Conservation (phyloP, 352 stramenopile species). For the Elongisporangium prolatum region DNA sequence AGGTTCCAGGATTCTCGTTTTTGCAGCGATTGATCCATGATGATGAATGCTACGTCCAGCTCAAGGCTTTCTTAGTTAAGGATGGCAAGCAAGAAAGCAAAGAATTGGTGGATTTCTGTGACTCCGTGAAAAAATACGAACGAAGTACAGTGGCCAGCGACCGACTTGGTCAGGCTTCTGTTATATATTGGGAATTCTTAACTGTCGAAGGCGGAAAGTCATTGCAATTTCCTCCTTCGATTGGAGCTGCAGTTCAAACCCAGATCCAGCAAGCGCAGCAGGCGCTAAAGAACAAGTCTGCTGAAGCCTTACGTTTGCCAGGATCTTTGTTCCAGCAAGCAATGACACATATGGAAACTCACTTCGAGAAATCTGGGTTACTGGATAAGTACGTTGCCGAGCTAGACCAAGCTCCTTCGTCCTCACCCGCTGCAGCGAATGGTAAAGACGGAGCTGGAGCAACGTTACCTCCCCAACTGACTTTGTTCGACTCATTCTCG, state of each 20-base stretch:
- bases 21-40: slow-evolving; percentile 85
- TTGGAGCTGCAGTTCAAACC: slow-evolving; percentile 49
- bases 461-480: slow-evolving; percentile 63
- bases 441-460: slow-evolving; percentile 7
- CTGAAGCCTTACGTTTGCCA: slow-evolving; percentile 16
- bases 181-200: slow-evolving; percentile 86
- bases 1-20: slow-evolving; percentile 76
- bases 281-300: slow-evolving; percentile 13
- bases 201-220: slow-evolving; percentile 49
- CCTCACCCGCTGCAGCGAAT: neutral
- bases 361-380: slow-evolving; percentile 65
- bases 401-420: slow-evolving; percentile 38
- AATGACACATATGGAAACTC: slow-evolving; percentile 63
- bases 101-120: slow-evolving; percentile 75
- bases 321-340: slow-evolving; percentile 70
- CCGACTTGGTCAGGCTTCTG: slow-evolving; percentile 61
- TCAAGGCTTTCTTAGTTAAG: slow-evolving; percentile 72
- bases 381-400: slow-evolving; percentile 78
- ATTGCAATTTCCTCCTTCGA: slow-evolving; percentile 52
- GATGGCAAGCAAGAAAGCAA: slow-evolving; percentile 49
- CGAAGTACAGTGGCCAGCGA: slow-evolving; percentile 61
- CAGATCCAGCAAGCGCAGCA: slow-evolving; percentile 64
- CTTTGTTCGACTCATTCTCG: slow-evolving; percentile 80
- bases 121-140: slow-evolving; percentile 82
- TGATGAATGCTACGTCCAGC: slow-evolving; percentile 82